Base-by-base conservation (phyloP, 305 asterid species). In the Fraxinus albicans region DNA sequence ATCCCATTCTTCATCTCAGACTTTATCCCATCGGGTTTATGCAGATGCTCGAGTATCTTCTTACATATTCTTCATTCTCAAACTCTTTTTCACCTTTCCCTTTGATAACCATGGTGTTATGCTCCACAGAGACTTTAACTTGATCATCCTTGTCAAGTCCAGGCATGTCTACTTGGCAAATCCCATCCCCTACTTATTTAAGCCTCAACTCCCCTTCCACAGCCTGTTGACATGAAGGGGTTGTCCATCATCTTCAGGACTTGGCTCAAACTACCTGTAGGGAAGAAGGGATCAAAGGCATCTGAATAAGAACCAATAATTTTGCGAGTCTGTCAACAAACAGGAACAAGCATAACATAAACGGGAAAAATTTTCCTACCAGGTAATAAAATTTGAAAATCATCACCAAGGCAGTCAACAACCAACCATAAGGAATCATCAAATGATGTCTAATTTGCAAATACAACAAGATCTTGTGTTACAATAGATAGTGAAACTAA, bases 1-100 rank as follows among this genome's bases (percentile, higher is more conserved):
- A 95, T 94, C 0, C 99, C 99, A 36, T 94, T 93, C 83, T 89
- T 94, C 98, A 94, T 93, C 92, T 93, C 98, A 0, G 98, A 97
- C 63, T 91, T 93, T 1, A 93, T 91, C 31, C 80, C 94, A 58
- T 80, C 88, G 36, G 10, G 50, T 42, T 42, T 42, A 9, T 42
- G 10, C 50, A 9, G 50, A 42, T 42, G 50, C 50, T 42, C 50
- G 15, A 9, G 50, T 9, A 42, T 42, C 50, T 42, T 42, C 50
- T 42, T 42, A 3, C 15, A 42, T 42, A 9, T 42, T 42, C 50
- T 42, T 42, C 50, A 42, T 9, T 42, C 50, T 42, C 50, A 0
- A 15, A 42, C 50, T 42, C 50, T 9, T 42, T 38, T 42, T 9
- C 50, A 42, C 50, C 50, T 42, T 8, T 15, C 50, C 50, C 50